Evolutionary conservation across 2,329 filamentous ascomycete species (phyloP).

Genomic region (Neopestalotiopsis rosae): DNA sequence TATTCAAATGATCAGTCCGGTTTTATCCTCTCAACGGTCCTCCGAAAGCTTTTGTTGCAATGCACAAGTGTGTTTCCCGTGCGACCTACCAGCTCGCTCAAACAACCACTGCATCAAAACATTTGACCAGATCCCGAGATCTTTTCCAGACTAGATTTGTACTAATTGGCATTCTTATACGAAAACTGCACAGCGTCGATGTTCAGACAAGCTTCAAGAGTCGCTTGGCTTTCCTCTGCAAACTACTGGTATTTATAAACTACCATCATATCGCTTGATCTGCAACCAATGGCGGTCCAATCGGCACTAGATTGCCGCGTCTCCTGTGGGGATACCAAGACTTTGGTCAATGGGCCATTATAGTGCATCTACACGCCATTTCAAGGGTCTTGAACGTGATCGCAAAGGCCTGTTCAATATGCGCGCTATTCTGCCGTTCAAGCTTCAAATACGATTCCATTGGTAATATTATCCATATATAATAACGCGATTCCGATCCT

Average conservation of each 20-base stretch:
- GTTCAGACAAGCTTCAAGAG: not conserved
- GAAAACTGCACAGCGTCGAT: not conserved
- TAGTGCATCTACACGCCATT: constrained; percentile 8
- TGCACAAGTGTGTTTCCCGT: too few species aligned
- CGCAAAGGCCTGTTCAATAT: not conserved
- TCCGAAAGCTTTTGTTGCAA: too few species aligned
- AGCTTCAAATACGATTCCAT: not conserved
- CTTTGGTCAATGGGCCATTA: not conserved
- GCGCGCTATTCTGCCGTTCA: not conserved
- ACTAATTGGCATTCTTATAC: not conserved
- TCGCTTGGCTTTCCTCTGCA: not conserved
- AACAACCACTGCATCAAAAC: not conserved
- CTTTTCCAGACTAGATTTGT: not conserved
- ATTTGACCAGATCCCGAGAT: not conserved
- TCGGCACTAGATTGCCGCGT: constrained; percentile 4
- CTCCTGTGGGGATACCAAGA: not conserved
- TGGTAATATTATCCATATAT: constrained; percentile 13
- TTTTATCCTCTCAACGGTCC: too few species aligned
- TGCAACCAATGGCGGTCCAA: not conserved
- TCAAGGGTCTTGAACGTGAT: constrained; percentile 3
- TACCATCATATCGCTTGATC: not conserved
- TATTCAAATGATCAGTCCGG: too few species aligned
- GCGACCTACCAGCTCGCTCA: too few species aligned
- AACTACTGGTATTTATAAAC: not conserved
- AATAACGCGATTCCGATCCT: constrained; percentile 8